Percentiles rank a stretch among this genome's conserved stretches.
These are phyloP conservation scores for Cryptococcus wingfieldii DNA, from an alignment of 1,284 basidiomycete genomes.

Conservation along the genomic window DNA sequence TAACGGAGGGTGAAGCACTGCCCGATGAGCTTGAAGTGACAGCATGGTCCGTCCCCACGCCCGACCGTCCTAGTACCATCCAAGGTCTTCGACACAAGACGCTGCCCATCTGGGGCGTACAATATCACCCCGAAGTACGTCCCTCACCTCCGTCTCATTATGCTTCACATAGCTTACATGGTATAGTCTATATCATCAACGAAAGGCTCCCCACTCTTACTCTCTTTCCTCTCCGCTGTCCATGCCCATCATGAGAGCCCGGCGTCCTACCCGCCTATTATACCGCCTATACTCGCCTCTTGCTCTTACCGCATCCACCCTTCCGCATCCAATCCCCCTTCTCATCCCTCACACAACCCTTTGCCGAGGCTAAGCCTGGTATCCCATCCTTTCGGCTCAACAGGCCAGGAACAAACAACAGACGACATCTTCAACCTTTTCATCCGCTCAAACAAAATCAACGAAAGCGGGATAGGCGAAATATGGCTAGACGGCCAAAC, in stretches of 20 bases:
- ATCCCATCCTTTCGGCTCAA: constrained; percentile 16
- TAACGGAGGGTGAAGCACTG: constrained; percentile 31
- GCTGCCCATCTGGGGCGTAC: constrained; percentile 85
- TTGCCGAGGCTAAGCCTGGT: not conserved
- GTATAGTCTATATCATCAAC: constrained; percentile 51
- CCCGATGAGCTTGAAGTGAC: constrained; percentile 51
- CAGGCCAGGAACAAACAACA: constrained; percentile 24
- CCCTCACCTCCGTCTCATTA: not conserved
- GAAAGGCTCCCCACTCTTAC: constrained; percentile 41
- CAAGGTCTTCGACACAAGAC: constrained; percentile 55
- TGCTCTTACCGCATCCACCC: constrained; percentile 39
- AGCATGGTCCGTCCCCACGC: constrained; percentile 46
- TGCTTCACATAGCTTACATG: not conserved
- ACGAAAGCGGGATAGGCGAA: constrained; percentile 42
- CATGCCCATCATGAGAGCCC: constrained; percentile 27
- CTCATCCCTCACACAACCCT: not conserved
- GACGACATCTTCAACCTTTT: constrained; percentile 48
- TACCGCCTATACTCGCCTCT: constrained; percentile 25
- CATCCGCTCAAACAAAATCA: constrained; percentile 30
- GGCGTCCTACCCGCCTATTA: constrained; percentile 31
- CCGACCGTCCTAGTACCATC: constrained; percentile 36
- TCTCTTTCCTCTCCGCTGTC: constrained; percentile 44
- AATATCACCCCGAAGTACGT: constrained; percentile 84
- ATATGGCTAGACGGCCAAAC: constrained; percentile 54
- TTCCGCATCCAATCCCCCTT: not conserved